Percentiles rank a stretch among this genome's conserved stretches.
These are phyloP conservation scores for Cadophora sp. DNA, from an alignment of 2,329 filamentous ascomycete genomes.

Conservation along the genomic window DNA sequence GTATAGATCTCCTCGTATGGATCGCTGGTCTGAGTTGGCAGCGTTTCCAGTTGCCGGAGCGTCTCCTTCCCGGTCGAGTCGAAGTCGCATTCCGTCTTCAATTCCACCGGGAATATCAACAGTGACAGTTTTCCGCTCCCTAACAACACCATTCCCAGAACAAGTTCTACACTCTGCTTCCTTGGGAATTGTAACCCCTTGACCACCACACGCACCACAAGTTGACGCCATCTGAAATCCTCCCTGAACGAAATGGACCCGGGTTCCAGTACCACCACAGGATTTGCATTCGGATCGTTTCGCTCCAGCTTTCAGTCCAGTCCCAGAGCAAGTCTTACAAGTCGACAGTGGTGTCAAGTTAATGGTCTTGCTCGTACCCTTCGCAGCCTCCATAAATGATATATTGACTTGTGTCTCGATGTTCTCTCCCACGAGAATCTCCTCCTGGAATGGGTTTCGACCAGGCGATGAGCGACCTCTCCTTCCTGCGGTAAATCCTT, in stretches of 20 bases:
- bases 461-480: slow-evolving; percentile 54
- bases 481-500: slow-evolving; percentile 70
- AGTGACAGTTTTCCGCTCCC: slow-evolving; percentile 82
- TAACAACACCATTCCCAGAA: slow-evolving; percentile 80
- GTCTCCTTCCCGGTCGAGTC: slow-evolving; percentile 86
- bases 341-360: slow-evolving; percentile 80
- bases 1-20: slow-evolving; percentile 86
- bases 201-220: slow-evolving; percentile 81
- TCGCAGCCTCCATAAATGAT: slow-evolving; percentile 94
- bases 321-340: slow-evolving; percentile 84
- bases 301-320: slow-evolving; percentile 81
- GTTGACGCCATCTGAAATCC: slow-evolving; percentile 97
- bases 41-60: slow-evolving; percentile 78
- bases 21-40: slow-evolving; percentile 65
- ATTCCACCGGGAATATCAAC: slow-evolving; percentile 95
- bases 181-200: slow-evolving; percentile 76
- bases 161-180: slow-evolving; percentile 84
- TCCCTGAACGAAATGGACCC: slow-evolving; percentile 87
- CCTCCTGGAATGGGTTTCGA: slow-evolving; percentile 76
- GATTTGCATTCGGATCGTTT: slow-evolving; percentile 75
- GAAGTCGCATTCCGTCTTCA: slow-evolving; percentile 93
- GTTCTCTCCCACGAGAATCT: slow-evolving; percentile 88
- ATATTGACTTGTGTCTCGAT: slow-evolving; percentile 95
- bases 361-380: slow-evolving; percentile 88
- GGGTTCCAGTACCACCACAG: slow-evolving; percentile 86